Evolutionary conservation across 2,329 filamentous ascomycete species (phyloP), one percentile per base, ranked within the genome.

Genomic region (Parastagonospora avenae): DNA sequence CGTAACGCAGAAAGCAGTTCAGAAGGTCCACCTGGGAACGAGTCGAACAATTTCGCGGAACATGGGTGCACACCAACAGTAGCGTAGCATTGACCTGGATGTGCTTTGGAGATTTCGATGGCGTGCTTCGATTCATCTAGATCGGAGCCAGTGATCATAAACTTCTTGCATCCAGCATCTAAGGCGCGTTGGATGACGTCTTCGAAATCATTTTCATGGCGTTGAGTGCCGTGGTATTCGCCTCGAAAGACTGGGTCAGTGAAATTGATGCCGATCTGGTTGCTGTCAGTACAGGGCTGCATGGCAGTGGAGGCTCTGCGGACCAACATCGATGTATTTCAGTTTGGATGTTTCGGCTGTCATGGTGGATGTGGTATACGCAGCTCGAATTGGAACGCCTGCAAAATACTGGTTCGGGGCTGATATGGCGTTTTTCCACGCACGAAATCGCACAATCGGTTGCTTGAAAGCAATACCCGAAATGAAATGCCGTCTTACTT

Each of bases 11-110:
- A 55, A 16, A 92, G 73, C 15, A 81, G 75, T 42, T 72, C 71
- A 72, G 70, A 83, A 73, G 83, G 75, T 35, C 85, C 85, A 53
- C 81, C 85, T 4, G 82, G 80, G 54, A 84, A 74, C 6, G 79
- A 76, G 59, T 89, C 87, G 72, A 99, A 96, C 46, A 89, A 85
- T 56, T 88, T 85, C 60, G 90, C 90, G 57, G 86, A 89, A 75
- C 94, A 99, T 11, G 94, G 94, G 71, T 99, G 94, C 37, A 99
- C 91, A 57, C 94, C 94, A 8, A 96, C 87, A 1, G 94, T 99
- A 16, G 89, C 87, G 73, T 91, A 99, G 67, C 96, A 91, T 30
- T 86, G 83, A 15, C 88, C 89, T 16, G 91, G 86, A 69, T 93
- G 87, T 60, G 88, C 80, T 62, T 85, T 80, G 2, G 92, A 86